Percentiles rank a stretch among this genome's conserved stretches.
Conservation (phyloP, 1,284 basidiomycete species). For the Cutaneotrichosporon spelunceum region DNA sequence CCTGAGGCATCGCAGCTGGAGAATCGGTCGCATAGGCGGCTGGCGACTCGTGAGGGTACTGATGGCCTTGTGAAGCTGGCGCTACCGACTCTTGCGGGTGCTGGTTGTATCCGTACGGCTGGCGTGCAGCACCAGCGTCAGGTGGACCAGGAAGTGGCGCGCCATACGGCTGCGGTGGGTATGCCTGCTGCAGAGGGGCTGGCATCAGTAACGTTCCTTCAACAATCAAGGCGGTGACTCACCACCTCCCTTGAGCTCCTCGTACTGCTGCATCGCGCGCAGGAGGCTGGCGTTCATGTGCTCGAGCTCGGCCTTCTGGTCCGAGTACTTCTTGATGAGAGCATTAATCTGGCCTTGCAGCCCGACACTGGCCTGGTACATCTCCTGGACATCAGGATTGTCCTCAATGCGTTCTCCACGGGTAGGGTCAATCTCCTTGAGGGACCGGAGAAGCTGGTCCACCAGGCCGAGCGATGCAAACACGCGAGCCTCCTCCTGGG, state of each 20-base stretch:
- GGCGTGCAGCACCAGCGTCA: constrained; percentile 5
- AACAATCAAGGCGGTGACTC: constrained; percentile 11
- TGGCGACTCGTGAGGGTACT: constrained; percentile 4
- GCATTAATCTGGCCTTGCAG: constrained; percentile 92
- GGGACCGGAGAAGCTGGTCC: constrained; percentile 77
- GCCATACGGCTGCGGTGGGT: constrained; percentile 17
- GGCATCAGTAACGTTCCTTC: not conserved
- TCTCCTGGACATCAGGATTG: constrained; percentile 87
- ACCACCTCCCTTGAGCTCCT: constrained; percentile 40
- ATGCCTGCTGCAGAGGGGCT: constrained; percentile 14
- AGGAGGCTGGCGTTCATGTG: constrained; percentile 52
- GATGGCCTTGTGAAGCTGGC: constrained; percentile 4
- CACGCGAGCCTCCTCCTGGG: constrained; percentile 82
- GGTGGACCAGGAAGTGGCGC: constrained; percentile 11
- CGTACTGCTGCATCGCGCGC: constrained; percentile 50
- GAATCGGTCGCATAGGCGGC: constrained; percentile 1
- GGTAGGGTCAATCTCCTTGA: constrained; percentile 70
- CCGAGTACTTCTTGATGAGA: constrained; percentile 90
- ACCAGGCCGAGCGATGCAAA: constrained; percentile 62
- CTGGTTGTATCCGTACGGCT: constrained; percentile 14
- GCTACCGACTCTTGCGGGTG: constrained; percentile 7
- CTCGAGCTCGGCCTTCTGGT: constrained; percentile 66
- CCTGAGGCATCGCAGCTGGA: constrained; percentile 17
- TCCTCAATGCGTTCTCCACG: constrained; percentile 81
- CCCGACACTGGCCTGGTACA: constrained; percentile 85